Evolutionary conservation across 2,329 filamentous ascomycete genomes (phyloP), one percentile per base, ranked within the genome.

Genomic region (Aspergillus amoenus): DNA sequence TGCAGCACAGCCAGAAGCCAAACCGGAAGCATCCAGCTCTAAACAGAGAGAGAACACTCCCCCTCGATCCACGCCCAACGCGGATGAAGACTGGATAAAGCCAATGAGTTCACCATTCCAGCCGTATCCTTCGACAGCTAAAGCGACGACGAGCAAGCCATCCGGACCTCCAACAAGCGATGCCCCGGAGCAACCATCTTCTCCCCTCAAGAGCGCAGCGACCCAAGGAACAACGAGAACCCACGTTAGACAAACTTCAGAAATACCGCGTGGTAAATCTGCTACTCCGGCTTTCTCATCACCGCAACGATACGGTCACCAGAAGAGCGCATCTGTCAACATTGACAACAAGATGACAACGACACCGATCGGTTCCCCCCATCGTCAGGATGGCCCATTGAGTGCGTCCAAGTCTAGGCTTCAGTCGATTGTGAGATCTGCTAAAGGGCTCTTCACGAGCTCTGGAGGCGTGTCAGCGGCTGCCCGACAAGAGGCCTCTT

Each of bases 391-490:
- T 64, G 93, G 89, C 57, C 91, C 91, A 5, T 75, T 97, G 58
- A 96, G 93, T 73, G 91, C 94, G 51, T 93, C 94, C 27, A 97
- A 96, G 77, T 91, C 90, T 68, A 95, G 92, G 71, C 81, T 97
- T 47, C 95, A 93, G 46, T 96, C 93, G 9, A 92, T 96, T 58
- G 80, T 97, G 66, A 93, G 92, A 74, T 90, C 88, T 55, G 94
- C 93, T 4, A 93, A 90, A 72, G 90, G 88, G 13, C 84, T 97
- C 48, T 88, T 97, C 61, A 91, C 88, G 17, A 95, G 89, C 64
- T 93, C 83, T 60, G 84, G 81, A 57, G 79, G 81, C 44, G 73
- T 81, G 12, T 84, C 83, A 60, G 83, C 83, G 45, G 81, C 84
- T 44, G 82, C 82, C 3, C 85, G 83, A 63, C 69, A 84, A 58